Evolutionary conservation across 2,329 filamentous ascomycete genomes (phyloP).

Genomic region (Alternaria viburni): DNA sequence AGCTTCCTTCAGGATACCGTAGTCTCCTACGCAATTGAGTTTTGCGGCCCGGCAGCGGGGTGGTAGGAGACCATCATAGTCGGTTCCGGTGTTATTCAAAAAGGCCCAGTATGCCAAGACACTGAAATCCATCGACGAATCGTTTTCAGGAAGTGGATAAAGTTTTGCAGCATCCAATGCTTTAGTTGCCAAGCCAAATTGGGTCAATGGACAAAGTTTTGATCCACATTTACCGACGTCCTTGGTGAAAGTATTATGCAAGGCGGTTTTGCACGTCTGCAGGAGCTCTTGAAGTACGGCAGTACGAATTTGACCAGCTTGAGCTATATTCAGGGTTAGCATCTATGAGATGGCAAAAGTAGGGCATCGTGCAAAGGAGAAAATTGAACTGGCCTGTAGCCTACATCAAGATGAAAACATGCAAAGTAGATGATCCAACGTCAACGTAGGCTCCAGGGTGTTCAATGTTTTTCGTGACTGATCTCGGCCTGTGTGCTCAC

Average conservation of each 20-base stretch:
- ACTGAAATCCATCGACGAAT: neutral
- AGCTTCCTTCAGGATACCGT: neutral
- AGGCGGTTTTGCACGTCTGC: neutral
- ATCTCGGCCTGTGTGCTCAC: neutral
- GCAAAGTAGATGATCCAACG: neutral
- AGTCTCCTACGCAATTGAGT: neutral
- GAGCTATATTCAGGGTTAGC: neutral
- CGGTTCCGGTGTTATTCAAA: neutral
- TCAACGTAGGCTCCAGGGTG: neutral
- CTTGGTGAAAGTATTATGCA: neutral
- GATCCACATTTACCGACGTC: neutral
- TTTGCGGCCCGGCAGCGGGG: neutral
- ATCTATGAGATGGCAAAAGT: neutral
- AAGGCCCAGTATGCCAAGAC: neutral
- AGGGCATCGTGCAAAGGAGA: neutral
- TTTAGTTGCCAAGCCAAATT: neutral
- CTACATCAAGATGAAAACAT: neutral
- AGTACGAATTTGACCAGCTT: neutral
- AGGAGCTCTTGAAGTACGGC: neutral
- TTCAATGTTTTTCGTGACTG: neutral
- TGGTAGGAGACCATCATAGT: neutral
- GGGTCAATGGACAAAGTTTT: neutral
- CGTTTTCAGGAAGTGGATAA: neutral
- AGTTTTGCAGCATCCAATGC: neutral
- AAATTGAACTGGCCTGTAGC: neutral